Conservation (phyloP, 768 basidiomycete species). For the Rhizopogon vinicolor region DNA sequence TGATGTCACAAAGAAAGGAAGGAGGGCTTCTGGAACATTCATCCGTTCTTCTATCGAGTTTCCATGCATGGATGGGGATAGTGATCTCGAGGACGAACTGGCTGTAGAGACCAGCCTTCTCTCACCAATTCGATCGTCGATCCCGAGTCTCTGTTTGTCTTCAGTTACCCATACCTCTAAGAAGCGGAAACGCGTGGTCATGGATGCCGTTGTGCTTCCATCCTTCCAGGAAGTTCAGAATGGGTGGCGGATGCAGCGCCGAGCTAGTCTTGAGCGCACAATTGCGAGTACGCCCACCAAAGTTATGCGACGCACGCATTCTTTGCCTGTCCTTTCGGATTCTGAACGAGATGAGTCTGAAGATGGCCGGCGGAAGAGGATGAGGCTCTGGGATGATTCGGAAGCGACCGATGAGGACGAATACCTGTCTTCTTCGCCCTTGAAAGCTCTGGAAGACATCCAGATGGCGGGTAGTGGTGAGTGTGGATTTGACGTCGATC, state of each 20-base stretch:
- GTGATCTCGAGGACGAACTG: constrained; percentile 27
- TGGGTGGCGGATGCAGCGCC: constrained; percentile 13
- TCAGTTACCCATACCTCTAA: constrained; percentile 14
- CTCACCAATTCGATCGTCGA: constrained; percentile 7
- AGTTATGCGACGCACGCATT: constrained; percentile 21
- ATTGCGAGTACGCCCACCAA: constrained; percentile 3
- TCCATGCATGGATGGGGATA: constrained; percentile 16
- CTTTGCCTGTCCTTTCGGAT: constrained; percentile 17
- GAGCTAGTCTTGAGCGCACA: constrained; percentile 14
- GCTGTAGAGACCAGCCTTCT: constrained; percentile 19
- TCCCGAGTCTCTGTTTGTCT: background rate
- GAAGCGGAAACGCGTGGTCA: constrained; percentile 46
- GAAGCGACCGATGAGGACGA: background rate
- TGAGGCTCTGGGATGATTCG: constrained; percentile 18
- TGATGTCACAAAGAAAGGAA: constrained; percentile 20
- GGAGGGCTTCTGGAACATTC: constrained; percentile 16
- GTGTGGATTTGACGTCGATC: constrained; percentile 4
- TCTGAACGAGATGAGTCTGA: constrained; percentile 9
- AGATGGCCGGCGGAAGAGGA: constrained; percentile 16
- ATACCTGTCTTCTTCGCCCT: constrained; percentile 6
- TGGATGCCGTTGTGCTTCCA: constrained; percentile 52
- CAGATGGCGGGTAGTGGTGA: constrained; percentile 31
- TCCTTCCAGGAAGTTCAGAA: constrained; percentile 26
- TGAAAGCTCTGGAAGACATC: constrained; percentile 20
- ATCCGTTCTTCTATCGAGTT: constrained; percentile 28